Evolutionary conservation across 768 basidiomycete genomes (phyloP).

Genomic region (Coprinellus aureogranulatus): DNA sequence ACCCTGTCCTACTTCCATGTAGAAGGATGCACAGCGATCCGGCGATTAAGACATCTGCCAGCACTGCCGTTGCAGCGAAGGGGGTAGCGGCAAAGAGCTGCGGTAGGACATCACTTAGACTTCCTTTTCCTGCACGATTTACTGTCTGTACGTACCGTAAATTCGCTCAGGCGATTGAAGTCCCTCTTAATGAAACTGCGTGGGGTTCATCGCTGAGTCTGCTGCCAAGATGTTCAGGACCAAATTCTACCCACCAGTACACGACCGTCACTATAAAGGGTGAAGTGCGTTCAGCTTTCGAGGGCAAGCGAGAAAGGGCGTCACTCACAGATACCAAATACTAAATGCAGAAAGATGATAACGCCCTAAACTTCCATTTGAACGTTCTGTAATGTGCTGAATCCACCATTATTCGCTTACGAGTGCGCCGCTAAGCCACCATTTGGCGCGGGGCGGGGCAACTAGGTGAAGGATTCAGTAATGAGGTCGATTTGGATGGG

Average conservation of each 20-base stretch:
- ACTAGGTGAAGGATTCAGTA: constrained; percentile 21
- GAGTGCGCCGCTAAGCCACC: constrained; percentile 30
- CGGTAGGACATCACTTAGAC: neutral
- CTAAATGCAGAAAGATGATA: constrained; percentile 28
- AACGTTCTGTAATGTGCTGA: neutral
- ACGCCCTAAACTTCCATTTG: constrained; percentile 16
- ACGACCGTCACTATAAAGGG: constrained; percentile 29
- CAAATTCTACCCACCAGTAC: constrained; percentile 19
- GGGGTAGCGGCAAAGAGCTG: constrained; percentile 42
- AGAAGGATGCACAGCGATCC: constrained; percentile 40
- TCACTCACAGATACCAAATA: constrained; percentile 35
- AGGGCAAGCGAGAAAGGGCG: neutral
- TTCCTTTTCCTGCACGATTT: neutral
- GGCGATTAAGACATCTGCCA: constrained; percentile 46
- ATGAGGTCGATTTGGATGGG: neutral
- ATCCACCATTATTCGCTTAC: constrained; percentile 16
- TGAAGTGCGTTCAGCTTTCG: neutral
- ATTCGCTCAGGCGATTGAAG: constrained; percentile 29
- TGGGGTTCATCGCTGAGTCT: neutral
- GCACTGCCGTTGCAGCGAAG: constrained; percentile 42
- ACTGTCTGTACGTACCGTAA: constrained; percentile 28
- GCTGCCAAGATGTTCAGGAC: neutral
- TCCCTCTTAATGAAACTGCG: constrained; percentile 37
- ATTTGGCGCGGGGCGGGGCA: constrained; percentile 24
- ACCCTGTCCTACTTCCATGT: constrained; percentile 36